These are phyloP conservation scores for Ramularia endophylla DNA, from an alignment of 2,329 filamentous ascomycete genomes.

Conservation along the genomic window DNA sequence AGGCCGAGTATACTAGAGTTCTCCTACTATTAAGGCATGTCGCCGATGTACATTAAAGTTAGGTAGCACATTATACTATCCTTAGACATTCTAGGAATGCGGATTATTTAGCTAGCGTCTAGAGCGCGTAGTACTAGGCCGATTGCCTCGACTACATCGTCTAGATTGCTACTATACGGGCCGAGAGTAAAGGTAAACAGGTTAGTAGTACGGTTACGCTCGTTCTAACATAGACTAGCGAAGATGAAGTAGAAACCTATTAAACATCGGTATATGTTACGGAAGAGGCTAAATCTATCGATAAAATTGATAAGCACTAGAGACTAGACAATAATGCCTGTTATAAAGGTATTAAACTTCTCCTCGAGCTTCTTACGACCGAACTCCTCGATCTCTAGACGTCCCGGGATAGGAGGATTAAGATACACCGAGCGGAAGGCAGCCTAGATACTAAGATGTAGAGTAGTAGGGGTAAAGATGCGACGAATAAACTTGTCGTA, in stretches of 20 bases:
- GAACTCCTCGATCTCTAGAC: not conserved
- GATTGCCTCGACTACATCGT: too few relatives aligned
- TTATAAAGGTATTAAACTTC: not conserved
- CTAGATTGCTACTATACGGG: too few relatives aligned
- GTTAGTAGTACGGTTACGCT: not conserved
- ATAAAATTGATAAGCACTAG: constrained; percentile 1
- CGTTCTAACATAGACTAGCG: not conserved
- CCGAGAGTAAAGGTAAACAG: too few relatives aligned
- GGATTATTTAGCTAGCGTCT: constrained; percentile 1
- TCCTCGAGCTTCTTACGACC: not conserved
- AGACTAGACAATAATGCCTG: not conserved
- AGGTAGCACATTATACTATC: not conserved
- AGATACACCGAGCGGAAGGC: not conserved
- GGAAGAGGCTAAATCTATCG: constrained; percentile 1
- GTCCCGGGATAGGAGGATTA: not conserved
- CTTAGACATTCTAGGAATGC: not conserved
- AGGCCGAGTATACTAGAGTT: constrained; percentile 1
- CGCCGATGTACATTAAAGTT: not conserved
- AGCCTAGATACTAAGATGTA: too few relatives aligned
- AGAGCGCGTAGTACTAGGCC: not conserved
- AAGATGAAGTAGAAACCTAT: constrained; percentile 3
- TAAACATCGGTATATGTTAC: too few relatives aligned
- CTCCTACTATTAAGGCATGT: constrained; percentile 3
- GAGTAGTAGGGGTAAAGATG: not conserved
- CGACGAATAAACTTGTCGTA: not conserved